phyloP scores from a whole-genome alignment of 345 rosid genomes.

The Lepidium didymum region DNA sequence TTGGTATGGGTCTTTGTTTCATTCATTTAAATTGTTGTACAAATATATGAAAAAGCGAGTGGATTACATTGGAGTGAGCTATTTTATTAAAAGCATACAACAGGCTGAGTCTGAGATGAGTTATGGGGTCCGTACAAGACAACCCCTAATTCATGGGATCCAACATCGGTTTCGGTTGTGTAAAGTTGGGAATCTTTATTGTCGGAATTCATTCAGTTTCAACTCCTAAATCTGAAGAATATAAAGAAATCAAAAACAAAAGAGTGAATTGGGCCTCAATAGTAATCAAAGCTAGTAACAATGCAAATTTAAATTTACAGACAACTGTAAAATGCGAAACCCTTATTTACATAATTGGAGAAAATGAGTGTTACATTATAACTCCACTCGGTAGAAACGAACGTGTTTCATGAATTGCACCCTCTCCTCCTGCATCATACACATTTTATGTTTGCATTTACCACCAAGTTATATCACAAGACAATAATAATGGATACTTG shows the following conservation, averaged over 20 bases:
- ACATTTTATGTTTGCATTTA: background rate
- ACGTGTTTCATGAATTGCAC: slow-evolving; percentile 48
- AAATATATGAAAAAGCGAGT: background rate
- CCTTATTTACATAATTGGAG: slow-evolving; percentile 12
- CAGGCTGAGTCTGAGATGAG: background rate
- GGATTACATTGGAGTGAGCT: background rate
- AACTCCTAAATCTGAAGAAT: background rate
- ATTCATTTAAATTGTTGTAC: slow-evolving; percentile 4
- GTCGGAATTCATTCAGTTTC: background rate
- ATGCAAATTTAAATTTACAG: slow-evolving; percentile 15
- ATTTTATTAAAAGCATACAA: slow-evolving; percentile 12
- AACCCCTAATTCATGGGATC: slow-evolving; percentile 3
- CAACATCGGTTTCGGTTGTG: background rate
- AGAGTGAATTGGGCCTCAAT: background rate
- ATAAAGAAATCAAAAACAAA: background rate
- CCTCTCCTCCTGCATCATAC: slow-evolving; percentile 43
- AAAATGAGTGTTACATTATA: background rate
- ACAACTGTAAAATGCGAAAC: slow-evolving; percentile 1
- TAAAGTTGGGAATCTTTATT: background rate
- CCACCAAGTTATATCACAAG: background rate
- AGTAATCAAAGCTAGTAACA: background rate
- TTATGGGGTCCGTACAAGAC: slow-evolving; percentile 9
- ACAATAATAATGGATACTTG: background rate
- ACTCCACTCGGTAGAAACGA: slow-evolving; percentile 55
- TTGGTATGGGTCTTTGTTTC: background rate